Conservation (phyloP, 352 stramenopile genomes). For the Phytophthora pistaciae region DNA sequence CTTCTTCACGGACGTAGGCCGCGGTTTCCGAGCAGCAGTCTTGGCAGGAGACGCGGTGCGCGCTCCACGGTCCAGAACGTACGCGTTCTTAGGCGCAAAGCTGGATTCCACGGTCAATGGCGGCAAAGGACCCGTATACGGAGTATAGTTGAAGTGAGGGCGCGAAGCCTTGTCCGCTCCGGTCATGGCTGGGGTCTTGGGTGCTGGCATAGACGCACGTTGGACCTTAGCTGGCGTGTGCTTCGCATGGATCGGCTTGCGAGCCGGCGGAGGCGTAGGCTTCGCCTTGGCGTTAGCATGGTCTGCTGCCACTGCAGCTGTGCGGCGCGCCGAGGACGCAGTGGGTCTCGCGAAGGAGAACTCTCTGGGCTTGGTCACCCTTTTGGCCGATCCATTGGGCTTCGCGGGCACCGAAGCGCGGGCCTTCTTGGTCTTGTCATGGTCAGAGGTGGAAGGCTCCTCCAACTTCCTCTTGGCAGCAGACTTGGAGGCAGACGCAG, state of each 20-base stretch:
- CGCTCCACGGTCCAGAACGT: constrained; percentile 18
- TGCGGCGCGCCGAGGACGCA: constrained; percentile 34
- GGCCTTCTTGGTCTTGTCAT: constrained; percentile 38
- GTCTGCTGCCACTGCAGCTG: constrained; percentile 24
- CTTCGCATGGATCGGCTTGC: constrained; percentile 12
- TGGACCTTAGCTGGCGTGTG: constrained; percentile 18
- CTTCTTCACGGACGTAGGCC: constrained; percentile 32
- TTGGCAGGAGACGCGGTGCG: constrained; percentile 22
- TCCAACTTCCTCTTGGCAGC: constrained; percentile 35
- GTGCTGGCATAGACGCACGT: constrained; percentile 17
- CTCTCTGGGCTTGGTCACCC: constrained; percentile 19
- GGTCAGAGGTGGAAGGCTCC: constrained; percentile 15
- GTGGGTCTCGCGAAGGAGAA: constrained; percentile 48
- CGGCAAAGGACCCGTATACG: constrained; percentile 73
- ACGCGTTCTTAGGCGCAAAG: constrained; percentile 63
- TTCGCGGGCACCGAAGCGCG: constrained; percentile 24
- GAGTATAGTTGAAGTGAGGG: constrained; percentile 58
- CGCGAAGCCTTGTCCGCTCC: constrained; percentile 22
- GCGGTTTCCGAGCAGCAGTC: constrained; percentile 22
- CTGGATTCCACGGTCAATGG: constrained; percentile 66
- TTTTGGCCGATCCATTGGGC: constrained; percentile 13
- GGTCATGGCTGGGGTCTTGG: constrained; percentile 13
- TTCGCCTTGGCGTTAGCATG: constrained; percentile 30
- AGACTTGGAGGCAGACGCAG: constrained; percentile 11
- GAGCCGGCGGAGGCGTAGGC: constrained; percentile 2